These are phyloP conservation scores for Inga leiocalycina DNA, from an alignment of 306 rosid species.

Conservation along the genomic window DNA sequence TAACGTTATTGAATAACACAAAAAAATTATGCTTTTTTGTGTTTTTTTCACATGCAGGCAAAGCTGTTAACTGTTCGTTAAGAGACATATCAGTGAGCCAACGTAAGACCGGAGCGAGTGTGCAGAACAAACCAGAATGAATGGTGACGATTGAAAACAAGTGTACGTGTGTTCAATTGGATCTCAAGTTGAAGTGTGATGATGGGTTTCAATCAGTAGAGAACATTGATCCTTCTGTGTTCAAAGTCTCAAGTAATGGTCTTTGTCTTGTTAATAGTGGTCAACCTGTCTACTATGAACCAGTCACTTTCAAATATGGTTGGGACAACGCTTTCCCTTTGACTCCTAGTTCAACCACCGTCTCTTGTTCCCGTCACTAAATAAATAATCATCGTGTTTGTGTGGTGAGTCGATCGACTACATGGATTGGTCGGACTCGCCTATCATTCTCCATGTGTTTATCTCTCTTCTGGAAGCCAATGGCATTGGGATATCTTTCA, in stretches of 20 bases:
- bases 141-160: conserved; percentile 33
- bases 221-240: conserved; percentile 35
- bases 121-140: conserved; percentile 43
- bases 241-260: conserved; percentile 12
- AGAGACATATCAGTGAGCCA: conserved; percentile 28
- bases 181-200: conserved; percentile 32
- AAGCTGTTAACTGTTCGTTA: conserved; percentile 26
- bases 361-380: neutral
- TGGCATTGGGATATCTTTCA: no score
- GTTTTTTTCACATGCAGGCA: conserved; percentile 25
- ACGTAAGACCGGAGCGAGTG: conserved; percentile 26
- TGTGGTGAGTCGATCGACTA: no score
- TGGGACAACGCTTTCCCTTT: neutral
- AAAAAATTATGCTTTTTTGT: no score
- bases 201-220: conserved; percentile 32
- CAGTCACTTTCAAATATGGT: neutral
- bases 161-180: conserved; percentile 32
- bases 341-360: neutral
- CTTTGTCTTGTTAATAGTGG: neutral
- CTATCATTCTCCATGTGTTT: no score
- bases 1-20: no score
- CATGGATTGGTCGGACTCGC: no score
- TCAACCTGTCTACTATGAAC: neutral
- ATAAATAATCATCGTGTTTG: neutral
- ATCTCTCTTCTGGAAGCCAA: no score